phyloP scores from a whole-genome alignment of 768 basidiomycete species.

The Termitomyces heimii region DNA sequence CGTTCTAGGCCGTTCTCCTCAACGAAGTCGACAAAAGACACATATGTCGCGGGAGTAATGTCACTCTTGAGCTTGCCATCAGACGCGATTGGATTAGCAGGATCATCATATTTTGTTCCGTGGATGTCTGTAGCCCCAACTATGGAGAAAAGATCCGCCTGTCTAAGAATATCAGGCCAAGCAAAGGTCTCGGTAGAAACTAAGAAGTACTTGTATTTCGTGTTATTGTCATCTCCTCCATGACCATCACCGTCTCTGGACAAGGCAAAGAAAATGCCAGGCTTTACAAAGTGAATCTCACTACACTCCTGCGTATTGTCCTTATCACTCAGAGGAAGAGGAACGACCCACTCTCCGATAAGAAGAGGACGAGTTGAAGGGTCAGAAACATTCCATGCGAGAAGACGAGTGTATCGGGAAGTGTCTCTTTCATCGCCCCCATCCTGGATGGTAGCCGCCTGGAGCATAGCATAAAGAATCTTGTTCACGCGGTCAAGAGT shows the following conservation, averaged over 20 bases:
- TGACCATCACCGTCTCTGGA: conserved; percentile 57
- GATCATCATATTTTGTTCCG: conserved; percentile 47
- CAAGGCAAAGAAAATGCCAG: conserved; percentile 51
- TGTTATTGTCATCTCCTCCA: conserved; percentile 42
- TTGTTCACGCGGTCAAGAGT: conserved; percentile 41
- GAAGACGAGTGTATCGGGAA: conserved; percentile 47
- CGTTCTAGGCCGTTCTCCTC: conserved; percentile 48
- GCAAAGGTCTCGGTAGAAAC: neutral
- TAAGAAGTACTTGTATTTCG: conserved; percentile 42
- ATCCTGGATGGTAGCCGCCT: conserved; percentile 59
- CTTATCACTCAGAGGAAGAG: conserved; percentile 42
- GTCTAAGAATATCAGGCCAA: conserved; percentile 25
- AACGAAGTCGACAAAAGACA: conserved; percentile 49
- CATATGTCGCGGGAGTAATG: conserved; percentile 49
- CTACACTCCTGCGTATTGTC: conserved; percentile 46
- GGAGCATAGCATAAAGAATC: conserved; percentile 56
- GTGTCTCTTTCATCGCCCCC: conserved; percentile 44
- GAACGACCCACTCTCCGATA: conserved; percentile 55
- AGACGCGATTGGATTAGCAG: conserved; percentile 43
- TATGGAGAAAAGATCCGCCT: conserved; percentile 56
- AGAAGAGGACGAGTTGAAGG: conserved; percentile 28
- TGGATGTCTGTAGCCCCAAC: conserved; percentile 55
- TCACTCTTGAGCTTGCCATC: conserved; percentile 38
- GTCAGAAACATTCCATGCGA: conserved; percentile 46
- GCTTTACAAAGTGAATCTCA: conserved; percentile 52